Base-by-base conservation (phyloP, 192 early-diverging fungal species). In the Lobosporangium transversale region DNA sequence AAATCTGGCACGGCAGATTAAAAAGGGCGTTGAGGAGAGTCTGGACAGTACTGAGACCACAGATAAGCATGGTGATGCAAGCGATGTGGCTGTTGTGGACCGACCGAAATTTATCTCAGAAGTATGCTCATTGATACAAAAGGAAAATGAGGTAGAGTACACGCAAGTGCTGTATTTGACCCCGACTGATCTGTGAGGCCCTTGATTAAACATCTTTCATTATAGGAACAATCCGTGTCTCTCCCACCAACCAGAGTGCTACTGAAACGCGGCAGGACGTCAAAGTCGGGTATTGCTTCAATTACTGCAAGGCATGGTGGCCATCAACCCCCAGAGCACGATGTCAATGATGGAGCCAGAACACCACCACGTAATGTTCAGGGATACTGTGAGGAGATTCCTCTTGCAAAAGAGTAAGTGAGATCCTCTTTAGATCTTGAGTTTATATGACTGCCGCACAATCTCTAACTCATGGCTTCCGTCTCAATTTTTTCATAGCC, bases 191-290 rank as follows among this genome's bases (percentile, higher is more conserved):
- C 54, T 35, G 54, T 56, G 29, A 56, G 40, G 57, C 30, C 57
- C 42, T 59, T 59, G 42, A 59, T 59, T 59, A 59, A 59, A 59
- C 57, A 32, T 47, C 57, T 59, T 37, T 30, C 42, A 59, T 59
- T 45, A 45, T 59, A 59, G 44, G 44, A 59, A 59, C 57, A 59
- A 59, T 44, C 37, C n/a, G 37, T 59, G 31, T 59, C 57, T 59
- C 40, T 44, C 37, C 31, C 53, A 20, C 27, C 53, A 55, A 29
- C 35, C 53, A 55, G 53, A 55, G 53, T 55, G 53, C 57, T 45
- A 59, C 57, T 59, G 30, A 59, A 59, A 59, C 57, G 42, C 57
- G 42, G 49, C 24, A 49, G 62, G 42, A 45, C 27, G 3, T 44
- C 42, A 47, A 17, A 59, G 44, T 59, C 29, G 42, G 57, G 29